Evolutionary conservation across 2,329 filamentous ascomycete species (phyloP), one percentile per base, ranked within the genome.

Genomic region (Simplicillium sp.): DNA sequence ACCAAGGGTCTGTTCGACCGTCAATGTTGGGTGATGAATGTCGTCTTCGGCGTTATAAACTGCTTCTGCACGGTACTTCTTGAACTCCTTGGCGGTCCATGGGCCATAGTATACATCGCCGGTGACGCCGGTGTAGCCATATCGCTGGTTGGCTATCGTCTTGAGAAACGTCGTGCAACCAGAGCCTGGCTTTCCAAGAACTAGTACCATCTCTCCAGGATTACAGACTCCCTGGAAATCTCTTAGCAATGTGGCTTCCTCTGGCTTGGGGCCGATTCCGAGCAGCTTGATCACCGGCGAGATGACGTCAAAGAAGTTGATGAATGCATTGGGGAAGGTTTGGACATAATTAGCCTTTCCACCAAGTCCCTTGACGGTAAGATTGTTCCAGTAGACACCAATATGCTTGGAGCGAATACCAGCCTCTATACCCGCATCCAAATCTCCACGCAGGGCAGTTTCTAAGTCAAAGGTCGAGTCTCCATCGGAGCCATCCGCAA

Each of bases 191-290:
- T 80, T 75, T 16, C 87, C 87, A 7, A 94, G 68, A 0, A 94
- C 87, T 2, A 94, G 68, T 0, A 90, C 75, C 87, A 95, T 94
- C 67, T 95, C 88, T 1, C 88, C 89, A 0, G 87, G 84, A 47
- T 82, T 80, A 42, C 79, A 77, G 1, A 84, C 71, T 28, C 82
- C 84, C 39, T 69, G 71, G 64, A 89, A 92, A 48, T 75, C 68
- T 46, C 86, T 72, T 17, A 94, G 63, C 36, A 94, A 80, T 6
- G 86, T 81, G 33, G 81, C 75, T 56, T 94, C 83, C 28, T 67
- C 68, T 2, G 80, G 80, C 57, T 84, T 85, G 42, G 75, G 76
- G 1, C 79, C 77, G 13, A 79, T 54, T 0, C 84, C 82, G 1
- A 89, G 62, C 9, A 87, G 52, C 14, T 65, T 67, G 61, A 75